Percentiles rank a stretch among this genome's conserved stretches.
phyloP scores from a whole-genome alignment of 208 protist genomes.

The Trypanosoma boissoni region DNA sequence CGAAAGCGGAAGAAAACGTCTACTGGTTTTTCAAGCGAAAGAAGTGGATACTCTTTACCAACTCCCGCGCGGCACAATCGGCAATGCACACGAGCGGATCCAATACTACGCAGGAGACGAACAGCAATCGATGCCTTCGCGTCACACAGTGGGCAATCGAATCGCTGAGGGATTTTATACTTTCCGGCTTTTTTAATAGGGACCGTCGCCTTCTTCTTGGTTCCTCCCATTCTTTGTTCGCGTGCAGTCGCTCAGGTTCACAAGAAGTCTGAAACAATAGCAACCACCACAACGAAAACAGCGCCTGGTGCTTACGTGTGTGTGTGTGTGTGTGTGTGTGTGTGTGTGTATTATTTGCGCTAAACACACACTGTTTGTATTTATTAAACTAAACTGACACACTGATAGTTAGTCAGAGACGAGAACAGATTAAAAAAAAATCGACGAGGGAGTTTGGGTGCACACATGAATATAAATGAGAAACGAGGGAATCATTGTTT shows the following conservation, averaged over 20 bases:
- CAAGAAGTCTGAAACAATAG: too few species aligned
- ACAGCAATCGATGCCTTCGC: slow-evolving; percentile 77
- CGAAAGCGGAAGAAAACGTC: slow-evolving; percentile 90
- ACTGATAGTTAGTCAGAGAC: too few species aligned
- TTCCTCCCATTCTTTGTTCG: slow-evolving; percentile 67
- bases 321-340: background rate
- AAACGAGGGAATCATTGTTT: too few species aligned
- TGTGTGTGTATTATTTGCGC: too few species aligned
- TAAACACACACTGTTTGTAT: too few species aligned
- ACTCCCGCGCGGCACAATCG: slow-evolving; percentile 56
- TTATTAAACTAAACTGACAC: too few species aligned
- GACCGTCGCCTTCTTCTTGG: slow-evolving; percentile 68
- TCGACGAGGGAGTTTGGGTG: too few species aligned
- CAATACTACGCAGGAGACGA: slow-evolving; percentile 45
- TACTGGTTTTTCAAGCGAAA: slow-evolving; percentile 73
- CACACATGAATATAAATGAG: too few species aligned
- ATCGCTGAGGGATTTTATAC: slow-evolving; percentile 87
- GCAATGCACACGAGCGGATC: slow-evolving; percentile 65
- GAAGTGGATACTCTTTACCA: slow-evolving; percentile 42
- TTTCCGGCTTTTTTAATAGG: slow-evolving; percentile 91
- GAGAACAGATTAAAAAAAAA: too few species aligned
- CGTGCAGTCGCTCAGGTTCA: too few species aligned
- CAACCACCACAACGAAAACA: background rate
- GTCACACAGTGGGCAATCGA: slow-evolving; percentile 89
- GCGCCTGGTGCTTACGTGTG: background rate